Percentiles rank a stretch among this genome's conserved stretches.
Evolutionary conservation across 306 rosid genomes (phyloP).

Genomic region (Hippophae gyantsensis): DNA sequence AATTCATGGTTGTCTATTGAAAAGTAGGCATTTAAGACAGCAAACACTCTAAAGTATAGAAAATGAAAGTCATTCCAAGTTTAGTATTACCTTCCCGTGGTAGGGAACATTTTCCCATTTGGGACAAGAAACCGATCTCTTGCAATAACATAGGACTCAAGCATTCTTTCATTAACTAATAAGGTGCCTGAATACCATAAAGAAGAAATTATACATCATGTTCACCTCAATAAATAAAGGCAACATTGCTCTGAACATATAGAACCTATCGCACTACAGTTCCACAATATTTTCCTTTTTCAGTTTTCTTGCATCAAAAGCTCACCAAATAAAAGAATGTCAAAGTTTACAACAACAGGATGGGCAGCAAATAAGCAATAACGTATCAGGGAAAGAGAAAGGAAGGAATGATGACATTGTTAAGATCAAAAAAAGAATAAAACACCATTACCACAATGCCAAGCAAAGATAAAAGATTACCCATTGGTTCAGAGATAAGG

Average conservation of each 20-base stretch:
- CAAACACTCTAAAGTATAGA: slow-evolving; percentile 11
- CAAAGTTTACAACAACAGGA: slow-evolving; percentile 3
- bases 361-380: slow-evolving; percentile 1
- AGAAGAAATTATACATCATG: slow-evolving; percentile 7
- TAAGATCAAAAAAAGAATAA: not conserved
- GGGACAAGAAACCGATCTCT: slow-evolving; percentile 85
- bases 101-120: slow-evolving; percentile 85
- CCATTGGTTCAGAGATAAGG: slow-evolving; percentile 97
- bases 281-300: slow-evolving; percentile 1
- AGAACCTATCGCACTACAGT: slow-evolving; percentile 5
- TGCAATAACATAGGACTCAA: slow-evolving; percentile 93
- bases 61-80: slow-evolving; percentile 4
- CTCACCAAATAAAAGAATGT: not conserved
- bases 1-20: too few species aligned
- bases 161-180: slow-evolving; percentile 88
- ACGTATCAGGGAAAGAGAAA: not conserved
- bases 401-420: not conserved
- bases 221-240: not conserved
- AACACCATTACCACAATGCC: not conserved
- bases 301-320: slow-evolving; percentile 1
- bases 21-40: too few species aligned
- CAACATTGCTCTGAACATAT: not conserved
- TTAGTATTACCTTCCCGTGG: slow-evolving; percentile 62
- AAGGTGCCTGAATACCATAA: slow-evolving; percentile 53
- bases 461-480: slow-evolving; percentile 31